Evolutionary conservation across 2,329 filamentous ascomycete genomes (phyloP).

Genomic region (Botrytis cinerea): DNA sequence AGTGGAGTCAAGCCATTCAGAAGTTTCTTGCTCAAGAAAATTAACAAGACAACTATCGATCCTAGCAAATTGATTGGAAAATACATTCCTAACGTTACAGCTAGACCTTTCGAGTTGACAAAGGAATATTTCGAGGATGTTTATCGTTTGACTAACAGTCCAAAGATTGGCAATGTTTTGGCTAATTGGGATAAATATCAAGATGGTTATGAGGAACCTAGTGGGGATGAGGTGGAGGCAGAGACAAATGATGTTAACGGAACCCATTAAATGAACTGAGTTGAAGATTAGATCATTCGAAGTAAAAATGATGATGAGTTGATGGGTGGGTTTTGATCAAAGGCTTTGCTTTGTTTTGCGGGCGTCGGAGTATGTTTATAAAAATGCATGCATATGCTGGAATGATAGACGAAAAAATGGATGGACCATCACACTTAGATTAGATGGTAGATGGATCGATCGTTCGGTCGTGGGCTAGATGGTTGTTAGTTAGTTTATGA

Average conservation of each 20-base stretch:
- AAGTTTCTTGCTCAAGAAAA: constrained; percentile 98
- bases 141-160: constrained; percentile 80
- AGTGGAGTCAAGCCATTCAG: constrained; percentile 99
- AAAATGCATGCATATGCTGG: constrained; percentile 1
- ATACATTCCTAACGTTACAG: constrained; percentile 99
- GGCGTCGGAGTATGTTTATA: constrained; percentile 7
- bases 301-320: neutral
- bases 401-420: constrained; percentile 13
- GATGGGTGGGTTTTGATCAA: neutral
- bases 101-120: constrained; percentile 89
- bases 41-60: constrained; percentile 98
- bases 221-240: constrained; percentile 7
- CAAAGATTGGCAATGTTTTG: constrained; percentile 42
- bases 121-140: constrained; percentile 99
- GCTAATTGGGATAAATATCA: constrained; percentile 44
- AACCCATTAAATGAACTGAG: neutral
- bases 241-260: constrained; percentile 10
- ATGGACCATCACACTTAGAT: constrained; percentile 7
- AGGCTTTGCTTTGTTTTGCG: constrained; percentile 11
- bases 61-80: constrained; percentile 95
- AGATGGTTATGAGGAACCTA: constrained; percentile 28
- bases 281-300: neutral
- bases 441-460: constrained; percentile 10
- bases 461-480: neutral
- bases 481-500: constrained; percentile 9